phyloP scores from a whole-genome alignment of 306 rosid species.

The Psophocarpus tetragonolobus region DNA sequence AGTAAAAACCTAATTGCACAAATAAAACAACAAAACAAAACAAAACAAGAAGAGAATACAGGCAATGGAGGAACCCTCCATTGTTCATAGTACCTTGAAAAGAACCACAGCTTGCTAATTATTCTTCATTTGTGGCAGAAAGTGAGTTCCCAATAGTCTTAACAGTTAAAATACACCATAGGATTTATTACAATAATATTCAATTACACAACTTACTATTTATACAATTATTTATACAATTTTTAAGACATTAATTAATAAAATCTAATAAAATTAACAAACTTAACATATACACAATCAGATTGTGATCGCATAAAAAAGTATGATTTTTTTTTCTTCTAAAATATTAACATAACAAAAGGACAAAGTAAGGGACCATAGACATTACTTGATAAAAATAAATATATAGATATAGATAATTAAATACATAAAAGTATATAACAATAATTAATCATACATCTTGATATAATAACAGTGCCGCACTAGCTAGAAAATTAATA shows the following conservation, averaged over 20 bases:
- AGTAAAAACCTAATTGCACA: neutral
- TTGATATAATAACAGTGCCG: neutral
- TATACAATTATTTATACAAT: no score
- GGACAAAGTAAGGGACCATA: neutral
- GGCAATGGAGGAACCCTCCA: neutral
- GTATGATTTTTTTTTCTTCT: no score
- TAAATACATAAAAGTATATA: no score
- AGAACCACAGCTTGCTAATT: neutral
- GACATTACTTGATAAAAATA: neutral
- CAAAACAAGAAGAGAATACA: neutral
- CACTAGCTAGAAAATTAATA: neutral
- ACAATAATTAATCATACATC: conserved; percentile 2
- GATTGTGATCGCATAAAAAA: no score
- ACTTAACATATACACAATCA: no score
- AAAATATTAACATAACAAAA: neutral
- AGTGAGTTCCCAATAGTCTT: neutral
- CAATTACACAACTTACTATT: no score
- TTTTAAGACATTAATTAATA: no score
- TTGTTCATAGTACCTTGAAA: neutral
- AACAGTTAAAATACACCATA: no score
- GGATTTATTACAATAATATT: no score
- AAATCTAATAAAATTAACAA: no score
- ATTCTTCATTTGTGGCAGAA: neutral
- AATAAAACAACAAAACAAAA: neutral
- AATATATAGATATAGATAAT: neutral